Percentiles rank a stretch among this genome's conserved stretches.
phyloP scores from a whole-genome alignment of 2,329 filamentous ascomycete genomes.

The Ilyonectria robusta region DNA sequence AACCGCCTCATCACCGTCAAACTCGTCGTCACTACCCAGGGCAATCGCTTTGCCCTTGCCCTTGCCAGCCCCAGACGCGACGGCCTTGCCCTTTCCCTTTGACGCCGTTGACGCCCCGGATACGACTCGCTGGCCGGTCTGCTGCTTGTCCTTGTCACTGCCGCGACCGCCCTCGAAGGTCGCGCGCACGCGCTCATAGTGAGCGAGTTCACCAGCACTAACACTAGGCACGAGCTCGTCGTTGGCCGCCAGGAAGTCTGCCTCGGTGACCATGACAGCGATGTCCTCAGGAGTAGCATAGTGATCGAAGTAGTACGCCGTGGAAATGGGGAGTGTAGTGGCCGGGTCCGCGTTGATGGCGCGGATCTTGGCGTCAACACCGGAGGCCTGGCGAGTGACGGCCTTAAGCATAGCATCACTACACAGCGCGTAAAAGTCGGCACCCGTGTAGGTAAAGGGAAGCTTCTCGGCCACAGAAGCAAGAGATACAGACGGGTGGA shows the following conservation, averaged over 20 bases:
- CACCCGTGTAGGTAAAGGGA: slow-evolving; percentile 97
- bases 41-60: slow-evolving; percentile 55
- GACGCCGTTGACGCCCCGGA: slow-evolving; percentile 48
- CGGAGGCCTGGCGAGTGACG: slow-evolving; percentile 88
- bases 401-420: slow-evolving; percentile 99
- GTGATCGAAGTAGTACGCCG: slow-evolving; percentile 97
- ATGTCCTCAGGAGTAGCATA: slow-evolving; percentile 86
- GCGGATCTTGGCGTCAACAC: slow-evolving; percentile 87
- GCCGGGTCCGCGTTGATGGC: slow-evolving; percentile 70
- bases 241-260: slow-evolving; percentile 88
- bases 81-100: slow-evolving; percentile 53
- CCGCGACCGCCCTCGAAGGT: slow-evolving; percentile 79
- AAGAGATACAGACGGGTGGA: slow-evolving; percentile 85
- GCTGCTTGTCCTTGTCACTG: slow-evolving; percentile 55
- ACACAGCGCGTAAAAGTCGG: slow-evolving; percentile 96
- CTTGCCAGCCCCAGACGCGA: slow-evolving; percentile 41
- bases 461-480: slow-evolving; percentile 80
- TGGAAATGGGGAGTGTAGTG: slow-evolving; percentile 72
- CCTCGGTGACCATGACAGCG: slow-evolving; percentile 88
- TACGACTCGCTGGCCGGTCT: slow-evolving; percentile 41
- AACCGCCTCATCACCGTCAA: slow-evolving; percentile 51
- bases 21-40: slow-evolving; percentile 51
- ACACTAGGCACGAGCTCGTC: slow-evolving; percentile 93
- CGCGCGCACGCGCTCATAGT: slow-evolving; percentile 88
- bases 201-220: slow-evolving; percentile 89